Evolutionary conservation across 495 filamentous ascomycete species (phyloP).

Genomic region (Umbilicaria muhlenbergii): DNA sequence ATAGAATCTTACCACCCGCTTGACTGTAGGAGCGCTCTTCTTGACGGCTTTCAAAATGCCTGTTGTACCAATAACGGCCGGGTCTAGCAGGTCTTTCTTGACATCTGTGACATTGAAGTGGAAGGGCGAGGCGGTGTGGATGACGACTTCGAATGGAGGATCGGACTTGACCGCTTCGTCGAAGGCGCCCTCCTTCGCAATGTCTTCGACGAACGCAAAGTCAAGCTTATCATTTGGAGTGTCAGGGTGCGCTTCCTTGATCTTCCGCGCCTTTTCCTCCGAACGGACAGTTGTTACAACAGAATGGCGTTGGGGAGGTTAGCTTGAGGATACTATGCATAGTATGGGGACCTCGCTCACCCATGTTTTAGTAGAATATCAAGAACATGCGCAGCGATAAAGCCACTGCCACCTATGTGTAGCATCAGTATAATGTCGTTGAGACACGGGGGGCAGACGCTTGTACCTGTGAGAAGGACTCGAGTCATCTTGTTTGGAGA

Average conservation of each 20-base stretch:
- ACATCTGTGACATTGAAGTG: slow-evolving; percentile 57
- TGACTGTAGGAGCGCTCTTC: slow-evolving; percentile 58
- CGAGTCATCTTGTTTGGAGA: too few relatives aligned
- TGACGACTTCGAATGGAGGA: slow-evolving; percentile 67
- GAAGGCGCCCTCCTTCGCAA: slow-evolving; percentile 40
- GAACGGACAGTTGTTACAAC: slow-evolving; percentile 77
- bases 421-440: too few relatives aligned
- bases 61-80: slow-evolving; percentile 46
- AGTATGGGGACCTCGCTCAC: slow-evolving; percentile 14
- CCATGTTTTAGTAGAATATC: slow-evolving; percentile 53
- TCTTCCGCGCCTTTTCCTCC: slow-evolving; percentile 60
- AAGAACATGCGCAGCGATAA: slow-evolving; percentile 68
- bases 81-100: slow-evolving; percentile 54
- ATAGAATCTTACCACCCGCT: slow-evolving; percentile 37
- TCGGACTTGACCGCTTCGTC: slow-evolving; percentile 33
- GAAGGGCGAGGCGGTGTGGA: slow-evolving; percentile 84
- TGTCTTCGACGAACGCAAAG: slow-evolving; percentile 69
- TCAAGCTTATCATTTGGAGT: slow-evolving; percentile 46
- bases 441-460: too few relatives aligned
- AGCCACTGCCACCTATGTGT: slow-evolving; percentile 42
- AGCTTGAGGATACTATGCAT: too few relatives aligned
- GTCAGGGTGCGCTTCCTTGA: slow-evolving; percentile 50
- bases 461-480: slow-evolving; percentile 1
- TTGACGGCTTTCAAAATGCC: slow-evolving; percentile 63
- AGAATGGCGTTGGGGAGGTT: slow-evolving; percentile 33